Evolutionary conservation across 2,329 filamentous ascomycete genomes (phyloP).

Genomic region (Penicillium sclerotiorum): DNA sequence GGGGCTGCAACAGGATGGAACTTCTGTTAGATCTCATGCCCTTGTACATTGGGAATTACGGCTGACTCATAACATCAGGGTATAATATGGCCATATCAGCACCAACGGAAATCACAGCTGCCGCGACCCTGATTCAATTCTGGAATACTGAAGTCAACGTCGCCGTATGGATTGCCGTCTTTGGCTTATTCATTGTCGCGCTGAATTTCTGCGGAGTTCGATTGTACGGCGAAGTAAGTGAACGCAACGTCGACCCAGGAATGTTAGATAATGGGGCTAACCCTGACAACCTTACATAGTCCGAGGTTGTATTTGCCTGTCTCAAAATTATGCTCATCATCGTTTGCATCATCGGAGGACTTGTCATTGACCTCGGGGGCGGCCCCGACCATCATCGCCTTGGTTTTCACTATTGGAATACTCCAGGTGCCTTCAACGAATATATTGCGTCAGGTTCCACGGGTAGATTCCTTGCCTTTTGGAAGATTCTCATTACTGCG

Average conservation of each 20-base stretch:
- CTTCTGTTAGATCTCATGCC: conserved; percentile 5
- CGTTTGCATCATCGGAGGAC: conserved; percentile 9
- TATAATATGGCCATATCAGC: conserved; percentile 12
- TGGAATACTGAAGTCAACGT: conserved; percentile 3
- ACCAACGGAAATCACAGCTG: conserved; percentile 3
- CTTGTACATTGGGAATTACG: not conserved
- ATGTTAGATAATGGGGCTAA: not conserved
- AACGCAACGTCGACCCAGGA: not conserved
- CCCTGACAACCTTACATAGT: not conserved
- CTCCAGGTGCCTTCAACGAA: conserved; percentile 9
- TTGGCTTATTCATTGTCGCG: conserved; percentile 7
- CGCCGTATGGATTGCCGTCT: conserved; percentile 2
- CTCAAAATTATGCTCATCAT: conserved; percentile 14
- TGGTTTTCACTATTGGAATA: conserved; percentile 14
- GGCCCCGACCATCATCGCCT: conserved; percentile 10
- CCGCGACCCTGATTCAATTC: conserved; percentile 1
- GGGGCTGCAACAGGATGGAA: conserved; percentile 12
- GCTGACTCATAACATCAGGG: conserved; percentile 1
- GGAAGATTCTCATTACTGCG: conserved; percentile 8
- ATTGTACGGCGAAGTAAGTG: conserved; percentile 10
- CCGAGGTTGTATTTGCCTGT: conserved; percentile 9
- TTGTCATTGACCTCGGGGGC: conserved; percentile 13
- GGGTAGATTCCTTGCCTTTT: conserved; percentile 15
- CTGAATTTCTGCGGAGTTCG: conserved; percentile 6
- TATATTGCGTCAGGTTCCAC: conserved; percentile 8